These are phyloP conservation scores for Strobilomyces dryophilus DNA, from an alignment of 768 basidiomycete genomes.

Conservation along the genomic window DNA sequence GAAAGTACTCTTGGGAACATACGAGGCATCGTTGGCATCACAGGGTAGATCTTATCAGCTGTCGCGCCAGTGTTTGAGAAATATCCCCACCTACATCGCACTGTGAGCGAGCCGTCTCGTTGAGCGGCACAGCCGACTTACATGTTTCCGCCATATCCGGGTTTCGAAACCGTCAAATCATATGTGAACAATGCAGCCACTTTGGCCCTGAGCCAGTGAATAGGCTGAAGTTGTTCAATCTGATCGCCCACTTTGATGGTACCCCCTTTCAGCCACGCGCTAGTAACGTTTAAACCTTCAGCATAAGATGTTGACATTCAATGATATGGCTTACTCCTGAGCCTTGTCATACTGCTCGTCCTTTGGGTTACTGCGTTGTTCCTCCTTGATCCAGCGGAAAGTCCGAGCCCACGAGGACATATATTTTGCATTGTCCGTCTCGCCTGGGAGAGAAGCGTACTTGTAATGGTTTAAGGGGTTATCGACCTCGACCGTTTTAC, in stretches of 20 bases:
- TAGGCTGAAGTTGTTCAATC: not conserved
- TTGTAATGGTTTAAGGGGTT: slow-evolving; percentile 17
- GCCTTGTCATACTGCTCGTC: slow-evolving; percentile 11
- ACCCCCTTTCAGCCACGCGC: slow-evolving; percentile 3
- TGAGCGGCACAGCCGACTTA: not conserved
- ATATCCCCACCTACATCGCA: slow-evolving; percentile 12
- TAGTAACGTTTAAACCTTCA: not conserved
- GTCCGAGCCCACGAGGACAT: slow-evolving; percentile 10
- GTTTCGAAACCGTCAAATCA: slow-evolving; percentile 5
- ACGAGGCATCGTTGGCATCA: slow-evolving; percentile 5
- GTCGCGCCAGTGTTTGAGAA: slow-evolving; percentile 6
- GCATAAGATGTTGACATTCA: too few species aligned
- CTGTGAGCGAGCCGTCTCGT: not conserved
- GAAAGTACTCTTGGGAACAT: not conserved
- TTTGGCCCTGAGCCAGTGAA: slow-evolving; percentile 15
- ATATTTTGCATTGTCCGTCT: not conserved
- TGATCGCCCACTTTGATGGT: not conserved
- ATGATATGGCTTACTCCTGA: slow-evolving; percentile 3
- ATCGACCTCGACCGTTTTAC: not conserved
- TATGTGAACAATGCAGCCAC: slow-evolving; percentile 14
- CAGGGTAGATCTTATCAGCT: not conserved
- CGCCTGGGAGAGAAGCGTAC: slow-evolving; percentile 2
- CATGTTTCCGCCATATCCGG: slow-evolving; percentile 15
- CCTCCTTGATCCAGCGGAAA: slow-evolving; percentile 11
- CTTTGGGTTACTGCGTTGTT: not conserved